phyloP scores from a whole-genome alignment of 2,329 filamentous ascomycete species.

The Penicillium sp. region DNA sequence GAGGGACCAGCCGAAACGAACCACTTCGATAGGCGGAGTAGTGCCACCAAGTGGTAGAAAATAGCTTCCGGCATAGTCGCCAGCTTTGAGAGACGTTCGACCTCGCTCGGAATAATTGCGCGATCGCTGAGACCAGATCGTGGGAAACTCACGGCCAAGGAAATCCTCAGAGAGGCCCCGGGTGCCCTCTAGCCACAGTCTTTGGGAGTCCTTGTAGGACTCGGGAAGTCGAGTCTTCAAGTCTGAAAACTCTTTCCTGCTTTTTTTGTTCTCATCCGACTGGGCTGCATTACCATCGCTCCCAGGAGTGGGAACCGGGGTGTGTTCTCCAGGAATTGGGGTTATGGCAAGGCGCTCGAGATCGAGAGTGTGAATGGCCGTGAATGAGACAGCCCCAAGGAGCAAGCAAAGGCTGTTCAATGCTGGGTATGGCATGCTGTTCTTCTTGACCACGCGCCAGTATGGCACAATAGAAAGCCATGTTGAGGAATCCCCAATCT shows the following conservation, averaged over 20 bases:
- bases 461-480: constrained; percentile 52
- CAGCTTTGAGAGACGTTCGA: constrained; percentile 33
- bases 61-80: constrained; percentile 40
- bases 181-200: constrained; percentile 46
- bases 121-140: constrained; percentile 45
- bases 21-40: constrained; percentile 46
- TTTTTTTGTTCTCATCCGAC: constrained; percentile 39
- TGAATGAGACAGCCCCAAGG: constrained; percentile 49
- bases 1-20: constrained; percentile 46
- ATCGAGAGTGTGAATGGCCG: constrained; percentile 46
- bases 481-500: constrained; percentile 39
- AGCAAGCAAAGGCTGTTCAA: constrained; percentile 47
- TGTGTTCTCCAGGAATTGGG: constrained; percentile 41
- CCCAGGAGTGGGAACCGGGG: constrained; percentile 44
- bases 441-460: constrained; percentile 46
- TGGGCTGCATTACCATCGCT: constrained; percentile 42
- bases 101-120: constrained; percentile 40
- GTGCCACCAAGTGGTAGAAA: constrained; percentile 46
- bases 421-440: constrained; percentile 39
- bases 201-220: constrained; percentile 43
- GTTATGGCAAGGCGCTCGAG: constrained; percentile 46
- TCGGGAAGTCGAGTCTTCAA: constrained; percentile 43
- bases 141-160: constrained; percentile 43
- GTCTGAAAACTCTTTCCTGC: constrained; percentile 41
- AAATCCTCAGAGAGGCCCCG: constrained; percentile 43